Conservation (phyloP, 2,329 filamentous ascomycete genomes). For the Fusarium euwallaceae region DNA sequence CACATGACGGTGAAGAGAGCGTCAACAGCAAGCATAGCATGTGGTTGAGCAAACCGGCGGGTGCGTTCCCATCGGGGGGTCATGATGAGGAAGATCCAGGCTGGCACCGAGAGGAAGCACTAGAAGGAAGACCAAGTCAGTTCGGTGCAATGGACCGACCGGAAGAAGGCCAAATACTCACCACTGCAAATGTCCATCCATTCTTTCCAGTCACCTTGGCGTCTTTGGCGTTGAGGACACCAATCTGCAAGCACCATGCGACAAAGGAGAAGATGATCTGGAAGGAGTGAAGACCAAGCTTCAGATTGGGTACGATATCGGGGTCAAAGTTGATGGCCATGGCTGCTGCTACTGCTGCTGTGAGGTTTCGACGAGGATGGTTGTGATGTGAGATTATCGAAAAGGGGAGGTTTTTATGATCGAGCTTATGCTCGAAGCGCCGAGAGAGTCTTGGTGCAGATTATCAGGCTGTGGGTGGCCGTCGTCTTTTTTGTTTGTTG, state of each 20-base stretch:
- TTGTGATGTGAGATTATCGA: background rate
- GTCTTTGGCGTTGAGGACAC: constrained; percentile 65
- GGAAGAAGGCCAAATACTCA: constrained; percentile 53
- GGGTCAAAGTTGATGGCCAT: constrained; percentile 68
- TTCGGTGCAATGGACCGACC: background rate
- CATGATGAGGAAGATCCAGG: constrained; percentile 75
- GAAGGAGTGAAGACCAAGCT: constrained; percentile 68
- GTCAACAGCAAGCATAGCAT: constrained; percentile 72
- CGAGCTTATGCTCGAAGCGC: background rate
- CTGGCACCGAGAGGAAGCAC: constrained; percentile 75
- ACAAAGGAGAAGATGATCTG: constrained; percentile 69
- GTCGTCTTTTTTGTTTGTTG: constrained; percentile 19
- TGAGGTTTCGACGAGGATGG: background rate
- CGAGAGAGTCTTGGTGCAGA: background rate
- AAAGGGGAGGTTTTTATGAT: background rate
- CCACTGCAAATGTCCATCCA: constrained; percentile 74
- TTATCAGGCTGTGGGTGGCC: constrained; percentile 11
- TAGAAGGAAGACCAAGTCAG: constrained; percentile 47
- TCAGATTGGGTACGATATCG: constrained; percentile 66
- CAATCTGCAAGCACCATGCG: constrained; percentile 71
- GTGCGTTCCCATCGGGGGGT: constrained; percentile 74
- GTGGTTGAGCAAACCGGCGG: constrained; percentile 71
- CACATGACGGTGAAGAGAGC: constrained; percentile 71
- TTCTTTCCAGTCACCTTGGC: constrained; percentile 68
- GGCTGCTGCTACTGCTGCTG: constrained; percentile 52